Percentiles rank a stretch among this genome's conserved stretches.
phyloP scores from a whole-genome alignment of 768 basidiomycete species.

The Podaxis sp. region DNA sequence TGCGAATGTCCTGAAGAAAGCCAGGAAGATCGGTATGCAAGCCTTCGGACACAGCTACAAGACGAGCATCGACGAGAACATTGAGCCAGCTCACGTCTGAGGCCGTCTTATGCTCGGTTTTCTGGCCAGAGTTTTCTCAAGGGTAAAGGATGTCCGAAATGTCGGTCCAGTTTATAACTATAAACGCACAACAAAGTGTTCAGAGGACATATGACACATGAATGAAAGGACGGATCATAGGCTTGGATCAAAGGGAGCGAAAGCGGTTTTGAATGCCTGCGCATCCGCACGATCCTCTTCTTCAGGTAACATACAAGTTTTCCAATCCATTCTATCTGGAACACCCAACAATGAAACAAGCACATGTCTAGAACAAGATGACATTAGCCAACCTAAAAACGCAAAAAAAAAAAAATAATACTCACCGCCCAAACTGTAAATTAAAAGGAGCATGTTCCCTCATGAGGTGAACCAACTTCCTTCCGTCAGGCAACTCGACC shows the following conservation, averaged over 20 bases:
- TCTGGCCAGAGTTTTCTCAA: not conserved
- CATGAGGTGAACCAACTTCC: slow-evolving; percentile 82
- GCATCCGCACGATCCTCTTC: slow-evolving; percentile 85
- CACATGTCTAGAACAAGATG: slow-evolving; percentile 55
- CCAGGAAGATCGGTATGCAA: slow-evolving; percentile 53
- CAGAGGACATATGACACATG: not conserved
- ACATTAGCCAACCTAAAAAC: slow-evolving; percentile 9
- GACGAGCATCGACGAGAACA: not conserved
- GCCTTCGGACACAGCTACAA: slow-evolving; percentile 64
- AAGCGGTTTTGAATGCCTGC: slow-evolving; percentile 78
- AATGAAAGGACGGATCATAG: not conserved
- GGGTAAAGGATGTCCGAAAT: not conserved
- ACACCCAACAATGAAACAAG: slow-evolving; percentile 71
- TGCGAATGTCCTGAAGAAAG: slow-evolving; percentile 67
- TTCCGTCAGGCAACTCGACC: slow-evolving; percentile 85
- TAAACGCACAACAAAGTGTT: not conserved
- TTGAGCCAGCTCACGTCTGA: slow-evolving; percentile 20
- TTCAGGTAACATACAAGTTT: slow-evolving; percentile 75
- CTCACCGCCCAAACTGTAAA: slow-evolving; percentile 92
- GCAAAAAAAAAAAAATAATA: not conserved
- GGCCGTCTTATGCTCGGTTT: not conserved
- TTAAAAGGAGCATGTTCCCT: slow-evolving; percentile 75
- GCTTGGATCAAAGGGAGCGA: slow-evolving; percentile 66
- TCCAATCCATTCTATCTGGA: slow-evolving; percentile 88
- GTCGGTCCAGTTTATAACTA: not conserved